Percentiles rank a stretch among this genome's conserved stretches.
Evolutionary conservation across 768 basidiomycete genomes (phyloP).

Genomic region (Lactarius trivialis): DNA sequence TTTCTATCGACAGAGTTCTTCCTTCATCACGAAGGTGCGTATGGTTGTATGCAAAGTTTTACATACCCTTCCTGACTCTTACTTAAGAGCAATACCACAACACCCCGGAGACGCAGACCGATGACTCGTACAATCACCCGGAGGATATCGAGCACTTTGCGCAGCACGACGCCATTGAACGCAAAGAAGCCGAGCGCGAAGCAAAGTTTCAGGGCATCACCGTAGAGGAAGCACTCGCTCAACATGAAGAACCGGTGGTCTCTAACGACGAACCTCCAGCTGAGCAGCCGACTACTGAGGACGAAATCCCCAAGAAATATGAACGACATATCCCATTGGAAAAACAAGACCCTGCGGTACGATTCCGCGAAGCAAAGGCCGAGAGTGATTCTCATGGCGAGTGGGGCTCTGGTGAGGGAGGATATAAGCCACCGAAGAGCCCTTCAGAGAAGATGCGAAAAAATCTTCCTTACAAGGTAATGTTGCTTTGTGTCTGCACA

Average conservation of each 20-base stretch:
- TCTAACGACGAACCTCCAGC: constrained; percentile 5
- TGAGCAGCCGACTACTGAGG: constrained; percentile 5
- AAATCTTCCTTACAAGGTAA: constrained; percentile 87
- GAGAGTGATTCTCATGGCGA: constrained; percentile 51
- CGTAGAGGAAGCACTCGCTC: constrained; percentile 58
- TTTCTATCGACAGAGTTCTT: constrained; percentile 62
- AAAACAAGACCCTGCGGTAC: constrained; percentile 59
- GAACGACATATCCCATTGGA: constrained; percentile 54
- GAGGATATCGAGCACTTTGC: constrained; percentile 92
- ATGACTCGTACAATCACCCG: constrained; percentile 88
- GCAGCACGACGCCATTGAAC: constrained; percentile 82
- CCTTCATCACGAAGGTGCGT: constrained; percentile 90
- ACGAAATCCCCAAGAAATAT: constrained; percentile 35
- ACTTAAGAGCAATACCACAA: constrained; percentile 79
- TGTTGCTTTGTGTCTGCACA: constrained; percentile 11
- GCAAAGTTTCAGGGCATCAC: constrained; percentile 78
- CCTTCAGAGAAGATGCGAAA: constrained; percentile 72
- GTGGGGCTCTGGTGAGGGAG: constrained; percentile 66
- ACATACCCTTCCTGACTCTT: constrained; percentile 1
- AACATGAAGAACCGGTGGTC: constrained; percentile 33
- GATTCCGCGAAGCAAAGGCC: constrained; percentile 49
- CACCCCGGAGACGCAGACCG: constrained; percentile 96
- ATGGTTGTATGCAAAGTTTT: background rate
- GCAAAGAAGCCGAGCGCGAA: constrained; percentile 74
- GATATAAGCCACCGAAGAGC: constrained; percentile 68